Conservation (phyloP, 192 early-diverging fungal genomes). For the Allomyces javanicus region DNA sequence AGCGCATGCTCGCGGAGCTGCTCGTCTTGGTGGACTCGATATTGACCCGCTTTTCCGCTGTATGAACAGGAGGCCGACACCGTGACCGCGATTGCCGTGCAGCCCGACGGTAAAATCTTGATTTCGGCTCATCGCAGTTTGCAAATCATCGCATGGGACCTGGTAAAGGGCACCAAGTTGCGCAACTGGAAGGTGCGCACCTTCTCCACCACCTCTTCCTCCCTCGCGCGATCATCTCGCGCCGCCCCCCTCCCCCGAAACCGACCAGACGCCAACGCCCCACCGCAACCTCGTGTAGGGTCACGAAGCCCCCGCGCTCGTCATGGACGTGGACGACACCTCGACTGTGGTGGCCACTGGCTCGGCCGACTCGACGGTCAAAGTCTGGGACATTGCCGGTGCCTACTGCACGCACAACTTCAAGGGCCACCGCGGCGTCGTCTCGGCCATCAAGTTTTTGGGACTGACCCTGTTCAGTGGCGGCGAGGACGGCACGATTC, state of each 20-base stretch:
- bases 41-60: conserved; percentile 1
- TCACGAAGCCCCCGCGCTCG: conserved; percentile 80
- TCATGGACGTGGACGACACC: conserved; percentile 74
- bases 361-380: conserved; percentile 82
- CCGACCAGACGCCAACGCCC: neutral
- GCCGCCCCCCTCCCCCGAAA: neutral
- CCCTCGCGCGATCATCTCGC: neutral
- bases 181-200: conserved; percentile 39
- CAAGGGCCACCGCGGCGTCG: conserved; percentile 72
- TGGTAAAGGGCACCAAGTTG: conserved; percentile 31
- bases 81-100: conserved; percentile 70
- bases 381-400: conserved; percentile 85
- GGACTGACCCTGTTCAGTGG: conserved; percentile 57
- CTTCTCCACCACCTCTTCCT: neutral
- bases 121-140: conserved; percentile 66
- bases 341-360: conserved; percentile 90
- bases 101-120: conserved; percentile 53
- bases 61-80: conserved; percentile 51
- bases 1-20: neutral
- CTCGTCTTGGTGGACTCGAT: neutral
- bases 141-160: conserved; percentile 58
- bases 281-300: conserved; percentile 22
- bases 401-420: conserved; percentile 93
- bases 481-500: conserved; percentile 73
- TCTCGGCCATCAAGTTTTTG: conserved; percentile 65